A percentile compares a stretch with the other conserved stretches of the same genome.
Conservation (phyloP, 805 yeast genomes). For the Tetrapisispora namnaoensis region DNA sequence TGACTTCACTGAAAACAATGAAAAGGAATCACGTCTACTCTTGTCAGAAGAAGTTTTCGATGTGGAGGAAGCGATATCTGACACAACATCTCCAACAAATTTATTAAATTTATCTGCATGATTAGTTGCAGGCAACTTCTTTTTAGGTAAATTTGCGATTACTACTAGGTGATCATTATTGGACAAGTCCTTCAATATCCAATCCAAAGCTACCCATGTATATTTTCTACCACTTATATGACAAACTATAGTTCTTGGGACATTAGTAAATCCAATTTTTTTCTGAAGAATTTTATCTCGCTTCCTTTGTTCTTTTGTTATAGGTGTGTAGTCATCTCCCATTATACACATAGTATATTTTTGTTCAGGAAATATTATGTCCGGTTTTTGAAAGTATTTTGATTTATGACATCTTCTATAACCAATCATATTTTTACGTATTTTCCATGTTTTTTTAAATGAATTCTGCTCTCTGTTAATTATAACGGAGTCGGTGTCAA, state of each 20-base stretch:
- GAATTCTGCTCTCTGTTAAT: conserved; percentile 17
- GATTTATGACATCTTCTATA: conserved; percentile 12
- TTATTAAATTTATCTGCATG: conserved; percentile 1
- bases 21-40: neutral
- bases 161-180: conserved; percentile 62
- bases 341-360: conserved; percentile 7
- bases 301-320: conserved; percentile 18
- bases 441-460: conserved; percentile 18
- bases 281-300: conserved; percentile 15
- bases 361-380: conserved; percentile 6
- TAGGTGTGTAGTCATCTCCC: conserved; percentile 19
- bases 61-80: neutral
- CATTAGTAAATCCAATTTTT: conserved; percentile 20
- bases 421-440: conserved; percentile 11
- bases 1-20: neutral
- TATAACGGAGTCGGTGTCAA: conserved; percentile 24
- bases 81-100: neutral
- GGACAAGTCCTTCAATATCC: conserved; percentile 46
- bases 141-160: conserved; percentile 34
- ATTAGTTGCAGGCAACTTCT: neutral
- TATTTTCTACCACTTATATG: conserved; percentile 63
- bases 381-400: conserved; percentile 11
- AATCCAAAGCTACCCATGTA: conserved; percentile 78
- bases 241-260: conserved; percentile 45
- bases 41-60: neutral